Conservation (phyloP, 441 rosid species). For the Gossypium armourianum region DNA sequence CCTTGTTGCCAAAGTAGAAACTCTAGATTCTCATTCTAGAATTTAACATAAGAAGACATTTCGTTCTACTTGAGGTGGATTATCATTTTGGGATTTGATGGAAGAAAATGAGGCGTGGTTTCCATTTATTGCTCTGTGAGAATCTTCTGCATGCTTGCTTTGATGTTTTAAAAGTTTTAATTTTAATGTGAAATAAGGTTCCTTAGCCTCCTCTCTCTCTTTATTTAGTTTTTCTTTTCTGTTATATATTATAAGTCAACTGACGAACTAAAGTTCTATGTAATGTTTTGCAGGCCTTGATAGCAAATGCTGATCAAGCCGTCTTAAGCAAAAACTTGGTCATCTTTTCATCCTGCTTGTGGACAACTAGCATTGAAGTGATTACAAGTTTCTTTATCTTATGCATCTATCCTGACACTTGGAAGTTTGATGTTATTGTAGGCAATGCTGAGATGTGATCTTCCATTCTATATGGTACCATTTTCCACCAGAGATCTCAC, state of each 20-base stretch:
- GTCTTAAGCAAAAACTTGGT: slow-evolving; percentile 20
- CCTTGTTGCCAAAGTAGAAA: background rate
- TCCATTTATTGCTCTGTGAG: background rate
- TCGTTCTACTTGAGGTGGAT: background rate
- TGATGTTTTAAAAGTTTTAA: background rate
- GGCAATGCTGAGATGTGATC: slow-evolving; percentile 79
- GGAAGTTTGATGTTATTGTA: slow-evolving; percentile 23
- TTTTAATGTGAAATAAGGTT: background rate
- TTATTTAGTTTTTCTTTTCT: background rate
- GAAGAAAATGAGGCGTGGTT: background rate
- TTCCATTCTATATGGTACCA: slow-evolving; percentile 83
- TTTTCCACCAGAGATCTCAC: slow-evolving; percentile 48
- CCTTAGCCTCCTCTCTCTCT: background rate
- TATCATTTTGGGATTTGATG: background rate
- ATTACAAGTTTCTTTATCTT: background rate
- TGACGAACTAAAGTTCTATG: background rate
- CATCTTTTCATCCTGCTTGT: background rate
- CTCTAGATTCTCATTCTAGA: background rate
- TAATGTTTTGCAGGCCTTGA: slow-evolving; percentile 13
- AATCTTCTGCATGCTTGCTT: slow-evolving; percentile 1
- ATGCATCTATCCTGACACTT: background rate
- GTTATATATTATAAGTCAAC: background rate
- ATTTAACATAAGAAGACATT: background rate
- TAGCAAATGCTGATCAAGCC: slow-evolving; percentile 16
- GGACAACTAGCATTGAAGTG: background rate